Percentiles rank a stretch among this genome's conserved stretches.
Conservation (phyloP, 352 stramenopile species). For the Globisporangium sylvaticum region DNA sequence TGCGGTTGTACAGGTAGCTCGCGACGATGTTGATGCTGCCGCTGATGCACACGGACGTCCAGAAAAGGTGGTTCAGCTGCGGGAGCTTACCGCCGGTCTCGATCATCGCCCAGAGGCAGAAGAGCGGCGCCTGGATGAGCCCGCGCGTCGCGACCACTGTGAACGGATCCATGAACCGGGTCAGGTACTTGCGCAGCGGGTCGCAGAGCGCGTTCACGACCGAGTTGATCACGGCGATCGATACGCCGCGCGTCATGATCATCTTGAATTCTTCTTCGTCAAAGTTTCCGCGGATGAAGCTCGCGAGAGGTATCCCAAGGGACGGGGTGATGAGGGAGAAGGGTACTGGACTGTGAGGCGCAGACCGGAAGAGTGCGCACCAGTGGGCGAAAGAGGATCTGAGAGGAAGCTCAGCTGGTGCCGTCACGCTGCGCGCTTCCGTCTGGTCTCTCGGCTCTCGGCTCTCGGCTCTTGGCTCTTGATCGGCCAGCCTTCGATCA, state of each 20-base stretch:
- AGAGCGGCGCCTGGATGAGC: conserved; percentile 67
- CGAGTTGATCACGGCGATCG: conserved; percentile 77
- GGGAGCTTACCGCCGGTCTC: conserved; percentile 51
- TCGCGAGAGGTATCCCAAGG: conserved; percentile 3
- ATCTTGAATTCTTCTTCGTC: conserved; percentile 22
- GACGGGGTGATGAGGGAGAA: too few species aligned
- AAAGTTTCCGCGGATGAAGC: neutral
- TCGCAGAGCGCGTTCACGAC: conserved; percentile 76
- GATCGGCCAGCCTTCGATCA: neutral
- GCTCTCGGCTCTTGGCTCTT: neutral
- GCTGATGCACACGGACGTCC: conserved; percentile 71
- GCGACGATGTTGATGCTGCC: conserved; percentile 76
- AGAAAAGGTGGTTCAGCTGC: conserved; percentile 76
- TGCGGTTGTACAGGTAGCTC: conserved; percentile 82
- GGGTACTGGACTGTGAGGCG: neutral
- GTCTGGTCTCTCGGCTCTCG: too few species aligned
- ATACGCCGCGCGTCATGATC: conserved; percentile 63
- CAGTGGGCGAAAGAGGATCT: neutral
- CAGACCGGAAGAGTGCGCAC: neutral
- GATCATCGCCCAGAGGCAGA: conserved; percentile 59
- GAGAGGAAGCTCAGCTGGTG: neutral
- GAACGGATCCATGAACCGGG: conserved; percentile 80
- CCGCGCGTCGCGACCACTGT: conserved; percentile 65
- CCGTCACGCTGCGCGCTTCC: neutral
- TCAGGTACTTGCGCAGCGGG: conserved; percentile 82